Base-by-base conservation (phyloP, 192 early-diverging fungal species). In the Funneliformis mosseae region DNA sequence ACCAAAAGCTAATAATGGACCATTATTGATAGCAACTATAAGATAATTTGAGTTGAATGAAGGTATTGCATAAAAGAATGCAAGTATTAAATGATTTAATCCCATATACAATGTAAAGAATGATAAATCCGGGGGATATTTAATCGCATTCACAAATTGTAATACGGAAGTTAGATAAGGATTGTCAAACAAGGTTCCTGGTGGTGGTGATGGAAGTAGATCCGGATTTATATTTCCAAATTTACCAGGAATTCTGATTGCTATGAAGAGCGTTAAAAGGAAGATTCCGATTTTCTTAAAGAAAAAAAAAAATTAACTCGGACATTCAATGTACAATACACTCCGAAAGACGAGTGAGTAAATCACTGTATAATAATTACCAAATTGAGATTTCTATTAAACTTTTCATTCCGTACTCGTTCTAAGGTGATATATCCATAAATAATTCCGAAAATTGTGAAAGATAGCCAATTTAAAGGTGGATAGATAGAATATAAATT, bases 151-250 rank as follows among this genome's bases (percentile, higher is more conserved):
- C 9, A 67, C 0, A 8, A 67, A 67, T 16, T 38, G 64, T 16
- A 67, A 16, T 33, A 5, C 5, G 5, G 23, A 33, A 33, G 64
- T 33, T 66, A 66, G 33, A 66, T 66, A 66, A 4, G 64, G 64
- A 33, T 67, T 67, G 33, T 67, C 9, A 23, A 67, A 67, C 9
- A 67, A 38, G 9, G 64, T 67, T 66, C 23, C 23, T 38, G 64
- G 64, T 66, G 64, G 64, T 66, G 64, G 64, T 33, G 28, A 38
- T 38, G 64, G 64, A 33, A 66, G 33, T 33, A 67, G 64, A 7
- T 67, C 64, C 10, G 64, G 64, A 16, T 66, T 66, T 66, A 66
- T 66, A 11, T 66, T 66, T 66, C 64, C 64, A 38, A 66, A 67
- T 67, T 67, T 67, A 33, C 28, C 64, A 18, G 64, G 64, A 67